These are phyloP conservation scores for Phalaenopsis hybrid DNA, from an alignment of 116 monocot species.

Conservation along the genomic window DNA sequence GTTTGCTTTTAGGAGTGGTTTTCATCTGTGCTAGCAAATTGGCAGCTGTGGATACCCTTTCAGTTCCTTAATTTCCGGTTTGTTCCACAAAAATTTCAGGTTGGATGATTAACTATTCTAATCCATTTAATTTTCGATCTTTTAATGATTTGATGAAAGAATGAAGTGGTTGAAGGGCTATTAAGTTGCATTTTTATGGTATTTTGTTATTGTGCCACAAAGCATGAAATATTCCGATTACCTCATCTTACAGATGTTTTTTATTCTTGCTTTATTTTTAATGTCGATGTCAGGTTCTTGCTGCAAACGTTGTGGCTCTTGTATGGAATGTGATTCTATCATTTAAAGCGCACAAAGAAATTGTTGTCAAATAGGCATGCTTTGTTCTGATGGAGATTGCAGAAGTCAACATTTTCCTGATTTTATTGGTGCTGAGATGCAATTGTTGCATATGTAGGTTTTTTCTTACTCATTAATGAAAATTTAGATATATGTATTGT, in stretches of 20 bases:
- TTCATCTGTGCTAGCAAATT: slow-evolving; percentile 80
- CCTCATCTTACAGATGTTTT: not conserved
- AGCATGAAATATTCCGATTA: not conserved
- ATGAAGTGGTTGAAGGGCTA: not conserved
- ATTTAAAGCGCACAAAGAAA: slow-evolving; percentile 59
- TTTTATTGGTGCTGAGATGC: not conserved
- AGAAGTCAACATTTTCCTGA: not conserved
- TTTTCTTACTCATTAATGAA: too few species aligned
- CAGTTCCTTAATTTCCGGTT: slow-evolving; percentile 95
- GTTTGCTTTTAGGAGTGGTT: slow-evolving; percentile 64
- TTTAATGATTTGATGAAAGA: not conserved
- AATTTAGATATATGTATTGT: too few species aligned
- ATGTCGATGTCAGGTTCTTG: slow-evolving; percentile 42
- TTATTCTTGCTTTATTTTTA: not conserved
- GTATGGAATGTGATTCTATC: slow-evolving; percentile 69
- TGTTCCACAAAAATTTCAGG: slow-evolving; percentile 95
- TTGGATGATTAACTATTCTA: slow-evolving; percentile 11
- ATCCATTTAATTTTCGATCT: not conserved
- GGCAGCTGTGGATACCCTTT: slow-evolving; percentile 98
- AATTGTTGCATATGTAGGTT: not conserved
- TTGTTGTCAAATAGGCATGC: slow-evolving; percentile 38
- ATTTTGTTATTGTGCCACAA: not conserved
- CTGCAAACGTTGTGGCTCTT: slow-evolving; percentile 54
- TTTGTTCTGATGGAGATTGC: not conserved
- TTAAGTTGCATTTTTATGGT: not conserved